Base-by-base conservation (phyloP, 192 early-diverging fungal species). In the Podila clonocystis region DNA sequence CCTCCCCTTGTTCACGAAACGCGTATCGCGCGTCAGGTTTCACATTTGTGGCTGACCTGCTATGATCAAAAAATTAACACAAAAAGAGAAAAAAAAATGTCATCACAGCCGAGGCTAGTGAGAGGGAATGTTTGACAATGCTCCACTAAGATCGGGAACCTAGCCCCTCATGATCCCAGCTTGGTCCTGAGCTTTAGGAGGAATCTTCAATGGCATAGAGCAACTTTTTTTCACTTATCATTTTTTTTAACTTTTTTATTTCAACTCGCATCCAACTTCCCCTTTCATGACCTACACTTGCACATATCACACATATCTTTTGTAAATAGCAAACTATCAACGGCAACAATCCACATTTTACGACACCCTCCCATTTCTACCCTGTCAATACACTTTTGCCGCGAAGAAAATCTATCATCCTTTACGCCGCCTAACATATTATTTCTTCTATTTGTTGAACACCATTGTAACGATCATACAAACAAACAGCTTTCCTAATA, bases 41-140 rank as follows among this genome's bases (percentile, higher is more conserved):
- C 41, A 45, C 41, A 45, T 45, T 55, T 55, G 20, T 55, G n/a
- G 20, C n/a, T 24, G 52, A 33, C 4, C n/a, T 22, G 52, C 22
- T 5, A 24, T 45, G 15, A 45, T 17, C n/a, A 55, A 5, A 55
- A 24, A 24, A 55, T 3, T n/a, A n/a, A n/a, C n/a, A n/a, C n/a
- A n/a, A n/a, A n/a, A n/a, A n/a, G n/a, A n/a, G 1, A 52, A 55
- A 26, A 55, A 55, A 55, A 12, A 55, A 22, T 24, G 41, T 15
- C 41, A 55, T 19, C 52, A 55, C 52, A 26, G 26, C 52, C 52
- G 52, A 55, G 24, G 50, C 7, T 12, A 1, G n/a, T 55, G 22
- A 55, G 52, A 9, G 52, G n/a, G n/a, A 26, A 19, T 55, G 52
- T 55, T 55, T 26, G n/a, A 55, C 52, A 55, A 55, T 55, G 52